These are phyloP conservation scores for Aspergillus sergii DNA, from an alignment of 2,329 filamentous ascomycete genomes.

Conservation along the genomic window DNA sequence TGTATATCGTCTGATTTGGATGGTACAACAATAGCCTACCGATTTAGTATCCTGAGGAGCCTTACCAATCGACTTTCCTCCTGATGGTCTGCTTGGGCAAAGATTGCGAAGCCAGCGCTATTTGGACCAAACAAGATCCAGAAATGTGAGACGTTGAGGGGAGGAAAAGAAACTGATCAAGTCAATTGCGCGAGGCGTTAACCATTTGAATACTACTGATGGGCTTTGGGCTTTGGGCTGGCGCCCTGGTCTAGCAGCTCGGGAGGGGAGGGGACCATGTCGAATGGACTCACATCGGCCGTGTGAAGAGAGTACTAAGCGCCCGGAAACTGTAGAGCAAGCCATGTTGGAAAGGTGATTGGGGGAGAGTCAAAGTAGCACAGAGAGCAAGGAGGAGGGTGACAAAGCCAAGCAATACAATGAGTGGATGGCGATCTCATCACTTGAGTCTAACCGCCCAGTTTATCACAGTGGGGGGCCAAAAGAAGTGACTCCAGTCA, in stretches of 20 bases:
- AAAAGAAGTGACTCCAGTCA: neutral
- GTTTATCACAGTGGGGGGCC: slow-evolving; percentile 37
- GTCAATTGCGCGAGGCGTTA: slow-evolving; percentile 14
- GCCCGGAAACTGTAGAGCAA: slow-evolving; percentile 29
- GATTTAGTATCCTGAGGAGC: neutral
- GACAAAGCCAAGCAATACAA: slow-evolving; percentile 6
- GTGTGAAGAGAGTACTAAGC: slow-evolving; percentile 30
- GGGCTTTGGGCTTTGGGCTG: slow-evolving; percentile 20
- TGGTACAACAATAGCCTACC: neutral
- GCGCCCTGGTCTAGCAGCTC: slow-evolving; percentile 12
- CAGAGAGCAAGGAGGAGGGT: slow-evolving; percentile 6
- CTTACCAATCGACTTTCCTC: neutral
- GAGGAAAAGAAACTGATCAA: slow-evolving; percentile 17
- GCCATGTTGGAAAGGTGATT: slow-evolving; percentile 18
- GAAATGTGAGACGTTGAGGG: slow-evolving; percentile 21
- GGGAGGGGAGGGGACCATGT: slow-evolving; percentile 21
- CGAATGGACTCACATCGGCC: slow-evolving; percentile 12
- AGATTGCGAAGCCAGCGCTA: slow-evolving; percentile 34
- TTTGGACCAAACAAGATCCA: slow-evolving; percentile 27
- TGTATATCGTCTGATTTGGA: neutral
- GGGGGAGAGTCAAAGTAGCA: slow-evolving; percentile 10
- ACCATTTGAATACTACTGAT: slow-evolving; percentile 36
- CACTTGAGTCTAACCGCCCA: slow-evolving; percentile 24
- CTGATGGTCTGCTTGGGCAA: slow-evolving; percentile 1
- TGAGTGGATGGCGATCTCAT: slow-evolving; percentile 31